Conservation (phyloP, 768 basidiomycete species). For the Termitomyces bulborhizus region DNA sequence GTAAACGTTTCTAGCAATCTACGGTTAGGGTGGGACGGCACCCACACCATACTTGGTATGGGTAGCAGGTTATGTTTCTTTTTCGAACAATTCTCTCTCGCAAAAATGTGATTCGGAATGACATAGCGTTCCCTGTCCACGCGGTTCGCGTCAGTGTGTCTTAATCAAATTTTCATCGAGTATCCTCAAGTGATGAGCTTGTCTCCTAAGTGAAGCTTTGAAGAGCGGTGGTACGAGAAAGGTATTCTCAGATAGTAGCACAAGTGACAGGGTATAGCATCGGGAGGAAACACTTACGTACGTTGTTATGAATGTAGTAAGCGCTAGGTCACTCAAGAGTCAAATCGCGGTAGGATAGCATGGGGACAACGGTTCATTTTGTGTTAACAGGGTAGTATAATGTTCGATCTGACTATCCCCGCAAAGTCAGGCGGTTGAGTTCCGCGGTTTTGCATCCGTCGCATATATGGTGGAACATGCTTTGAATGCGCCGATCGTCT, state of each 20-base stretch:
- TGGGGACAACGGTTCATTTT: not conserved
- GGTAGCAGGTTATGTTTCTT: not conserved
- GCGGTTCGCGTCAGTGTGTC: not conserved
- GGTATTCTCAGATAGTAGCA: not conserved
- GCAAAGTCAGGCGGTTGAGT: slow-evolving; percentile 19
- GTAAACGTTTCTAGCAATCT: slow-evolving; percentile 56
- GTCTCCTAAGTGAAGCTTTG: not conserved
- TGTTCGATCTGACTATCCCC: not conserved
- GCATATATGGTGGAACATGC: slow-evolving; percentile 62
- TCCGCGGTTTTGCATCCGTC: slow-evolving; percentile 43
- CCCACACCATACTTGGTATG: not conserved
- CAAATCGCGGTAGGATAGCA: not conserved
- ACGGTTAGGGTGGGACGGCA: not conserved
- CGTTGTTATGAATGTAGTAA: not conserved
- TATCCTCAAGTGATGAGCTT: not conserved
- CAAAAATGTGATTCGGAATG: not conserved
- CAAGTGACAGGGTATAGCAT: not conserved
- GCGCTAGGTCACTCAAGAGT: not conserved
- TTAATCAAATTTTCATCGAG: not conserved
- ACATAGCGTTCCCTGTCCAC: not conserved
- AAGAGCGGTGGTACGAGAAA: not conserved
- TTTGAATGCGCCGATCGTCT: slow-evolving; percentile 53
- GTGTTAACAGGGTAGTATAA: slow-evolving; percentile 7
- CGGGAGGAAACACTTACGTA: not conserved
- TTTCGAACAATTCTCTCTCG: not conserved